A percentile compares a stretch with the other conserved stretches of the same genome.
phyloP scores from a whole-genome alignment of 1,139 yeast species.

The Meyerozyma sp. region DNA sequence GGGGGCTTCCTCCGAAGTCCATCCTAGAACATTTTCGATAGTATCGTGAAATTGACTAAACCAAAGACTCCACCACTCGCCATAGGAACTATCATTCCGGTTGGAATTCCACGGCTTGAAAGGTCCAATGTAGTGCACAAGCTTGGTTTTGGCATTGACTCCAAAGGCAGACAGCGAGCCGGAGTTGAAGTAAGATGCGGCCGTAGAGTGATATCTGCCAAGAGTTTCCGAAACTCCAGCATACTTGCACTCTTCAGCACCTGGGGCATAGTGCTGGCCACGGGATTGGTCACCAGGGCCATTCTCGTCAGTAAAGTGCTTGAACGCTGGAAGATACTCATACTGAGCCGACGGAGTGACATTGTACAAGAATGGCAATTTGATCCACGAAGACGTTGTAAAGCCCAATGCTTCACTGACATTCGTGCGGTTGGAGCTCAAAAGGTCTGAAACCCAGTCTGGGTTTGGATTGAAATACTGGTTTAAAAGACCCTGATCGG shows the following conservation, averaged over 20 bases:
- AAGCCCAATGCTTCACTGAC: not conserved
- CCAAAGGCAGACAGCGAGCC: conserved; percentile 3
- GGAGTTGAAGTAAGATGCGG: conserved; percentile 16
- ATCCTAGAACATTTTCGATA: conserved; percentile 7
- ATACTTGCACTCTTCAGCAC: not conserved
- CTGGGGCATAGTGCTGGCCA: not conserved
- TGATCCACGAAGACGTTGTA: conserved; percentile 47
- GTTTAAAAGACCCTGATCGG: conserved; percentile 90
- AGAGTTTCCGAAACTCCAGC: conserved; percentile 10
- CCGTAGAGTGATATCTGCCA: conserved; percentile 20
- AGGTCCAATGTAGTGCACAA: conserved; percentile 79
- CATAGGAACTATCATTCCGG: conserved; percentile 15
- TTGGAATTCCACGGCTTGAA: conserved; percentile 69
- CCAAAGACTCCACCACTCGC: conserved; percentile 46
- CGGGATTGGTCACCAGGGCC: not conserved
- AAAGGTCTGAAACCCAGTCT: conserved; percentile 30
- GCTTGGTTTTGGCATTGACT: conserved; percentile 35
- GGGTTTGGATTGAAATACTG: conserved; percentile 60
- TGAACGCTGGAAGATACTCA: conserved; percentile 77
- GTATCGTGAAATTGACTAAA: conserved; percentile 22
- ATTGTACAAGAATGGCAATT: conserved; percentile 76
- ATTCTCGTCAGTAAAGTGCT: conserved; percentile 38
- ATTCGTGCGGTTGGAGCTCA: conserved; percentile 2
- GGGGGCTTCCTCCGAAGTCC: not conserved
- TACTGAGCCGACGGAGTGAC: conserved; percentile 82